Evolutionary conservation across 257 asterid genomes (phyloP), one percentile per base, ranked within the genome.

Genomic region (Solanum peruvianum): DNA sequence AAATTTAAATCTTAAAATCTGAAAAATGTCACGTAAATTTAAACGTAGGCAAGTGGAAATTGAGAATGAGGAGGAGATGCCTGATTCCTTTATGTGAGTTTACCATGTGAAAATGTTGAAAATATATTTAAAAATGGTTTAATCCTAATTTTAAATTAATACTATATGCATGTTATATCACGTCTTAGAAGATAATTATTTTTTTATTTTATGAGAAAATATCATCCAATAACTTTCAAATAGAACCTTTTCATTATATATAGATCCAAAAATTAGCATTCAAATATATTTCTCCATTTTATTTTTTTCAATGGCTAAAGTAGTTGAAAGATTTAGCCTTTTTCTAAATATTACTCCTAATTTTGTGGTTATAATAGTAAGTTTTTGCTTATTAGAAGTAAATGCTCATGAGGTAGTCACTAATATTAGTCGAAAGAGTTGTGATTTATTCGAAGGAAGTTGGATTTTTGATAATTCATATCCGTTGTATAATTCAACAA

Each of bases 381-480:
- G 11, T 4, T 80, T 45, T 80, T 80, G 1, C 44, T 27, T 77
- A 77, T 45, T 29, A 10, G 69, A 80, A 47, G 69, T 44, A 49
- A 80, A 80, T 49, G 67, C 44, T 27, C 11, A 5, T 11, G 44
- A 18, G 6, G 11, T 78, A 45, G 27, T 29, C 7, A 35, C 49
- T 49, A 49, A 49, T 49, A 49, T 15, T 49, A 49, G 60, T 49
- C 60, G 60, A 49, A 49, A 49, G 16, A 86, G 85, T 14, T 93
- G 96, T 92, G 91, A 92, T 73, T 35, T 89, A 11, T 95, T 90
- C 37, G 90, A 92, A 84, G 98, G 98, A 20, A 83, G 90, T 25
- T 95, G 98, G 98, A 90, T 92, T 13, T 76, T 86, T 21, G 98
- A 94, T 25, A 87, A 91, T 9, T 87, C 98, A 0, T 95, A 91